phyloP scores from a whole-genome alignment of 148 eudicot genomes.

The Rhododendron simsii region DNA sequence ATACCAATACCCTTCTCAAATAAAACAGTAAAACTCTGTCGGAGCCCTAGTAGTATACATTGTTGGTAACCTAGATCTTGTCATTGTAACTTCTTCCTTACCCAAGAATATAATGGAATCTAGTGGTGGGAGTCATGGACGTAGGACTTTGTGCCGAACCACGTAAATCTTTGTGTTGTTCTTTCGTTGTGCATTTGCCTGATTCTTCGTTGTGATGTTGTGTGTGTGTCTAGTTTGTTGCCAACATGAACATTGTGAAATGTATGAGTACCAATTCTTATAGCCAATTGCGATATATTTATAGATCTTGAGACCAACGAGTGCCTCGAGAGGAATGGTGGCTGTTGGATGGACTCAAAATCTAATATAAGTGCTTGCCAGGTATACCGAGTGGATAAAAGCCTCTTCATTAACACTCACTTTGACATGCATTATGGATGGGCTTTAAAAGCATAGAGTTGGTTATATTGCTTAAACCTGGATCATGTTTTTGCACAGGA shows the following conservation, averaged over 20 bases:
- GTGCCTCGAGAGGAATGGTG: slow-evolving; percentile 86
- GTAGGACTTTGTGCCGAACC: not conserved
- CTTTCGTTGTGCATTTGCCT: not conserved
- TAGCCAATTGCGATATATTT: not conserved
- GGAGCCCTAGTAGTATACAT: not conserved
- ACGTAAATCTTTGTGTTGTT: not conserved
- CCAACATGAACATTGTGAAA: not conserved
- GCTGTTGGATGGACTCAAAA: slow-evolving; percentile 71
- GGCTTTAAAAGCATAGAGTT: not conserved
- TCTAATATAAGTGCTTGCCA: slow-evolving; percentile 77
- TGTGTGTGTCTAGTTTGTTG: not conserved
- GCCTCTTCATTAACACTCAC: not conserved
- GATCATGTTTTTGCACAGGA: slow-evolving; percentile 42
- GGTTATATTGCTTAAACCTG: not conserved
- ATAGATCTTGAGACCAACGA: slow-evolving; percentile 86
- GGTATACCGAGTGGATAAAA: slow-evolving; percentile 24
- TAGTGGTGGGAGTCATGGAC: not conserved
- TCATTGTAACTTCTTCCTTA: not conserved
- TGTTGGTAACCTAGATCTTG: not conserved
- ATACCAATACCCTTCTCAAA: too few relatives aligned
- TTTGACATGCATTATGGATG: not conserved
- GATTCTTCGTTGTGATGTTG: not conserved
- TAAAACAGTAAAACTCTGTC: not conserved
- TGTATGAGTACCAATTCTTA: not conserved
- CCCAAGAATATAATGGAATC: not conserved